These are phyloP conservation scores for Penicillium herquei DNA, from an alignment of 495 filamentous ascomycete genomes.

Conservation along the genomic window DNA sequence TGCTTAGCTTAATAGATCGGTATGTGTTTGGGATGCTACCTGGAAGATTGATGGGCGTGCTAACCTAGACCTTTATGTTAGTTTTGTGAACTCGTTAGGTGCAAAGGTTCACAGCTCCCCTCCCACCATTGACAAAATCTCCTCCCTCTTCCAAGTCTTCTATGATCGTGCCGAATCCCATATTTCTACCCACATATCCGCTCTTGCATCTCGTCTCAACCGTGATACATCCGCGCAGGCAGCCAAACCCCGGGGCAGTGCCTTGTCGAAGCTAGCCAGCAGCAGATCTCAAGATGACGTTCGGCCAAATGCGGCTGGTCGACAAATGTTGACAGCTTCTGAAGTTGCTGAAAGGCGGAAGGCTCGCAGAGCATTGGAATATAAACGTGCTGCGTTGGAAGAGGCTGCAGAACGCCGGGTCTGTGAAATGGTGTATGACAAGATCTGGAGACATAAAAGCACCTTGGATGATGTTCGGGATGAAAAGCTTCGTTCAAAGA, in stretches of 20 bases:
- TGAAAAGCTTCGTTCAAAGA: conserved; percentile 91
- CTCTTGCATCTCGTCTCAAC: conserved; percentile 70
- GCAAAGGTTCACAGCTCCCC: conserved; percentile 85
- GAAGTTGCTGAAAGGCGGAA: conserved; percentile 79
- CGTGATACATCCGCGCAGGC: conserved; percentile 57
- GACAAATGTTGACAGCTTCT: conserved; percentile 88
- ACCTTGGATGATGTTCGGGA: conserved; percentile 95
- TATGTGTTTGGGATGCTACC: conserved; percentile 29
- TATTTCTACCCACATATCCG: conserved; percentile 84
- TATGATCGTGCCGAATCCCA: conserved; percentile 80
- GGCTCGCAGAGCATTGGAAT: conserved; percentile 71
- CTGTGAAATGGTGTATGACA: conserved; percentile 82
- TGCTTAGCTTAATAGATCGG: conserved; percentile 86
- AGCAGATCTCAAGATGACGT: conserved; percentile 30
- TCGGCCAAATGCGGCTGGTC: conserved; percentile 45
- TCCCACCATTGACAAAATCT: conserved; percentile 77
- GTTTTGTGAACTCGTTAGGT: conserved; percentile 87
- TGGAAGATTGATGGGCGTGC: background rate
- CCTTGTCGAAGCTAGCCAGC: conserved; percentile 22
- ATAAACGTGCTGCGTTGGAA: conserved; percentile 74
- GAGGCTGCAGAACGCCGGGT: conserved; percentile 89
- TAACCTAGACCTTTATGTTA: conserved; percentile 27
- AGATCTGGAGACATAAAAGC: conserved; percentile 85
- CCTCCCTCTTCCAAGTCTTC: conserved; percentile 91
- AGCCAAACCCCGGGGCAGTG: conserved; percentile 27